Evolutionary conservation across 139 green algal genomes (phyloP).

Genomic region (Chlamydomonas sphaeroides): DNA sequence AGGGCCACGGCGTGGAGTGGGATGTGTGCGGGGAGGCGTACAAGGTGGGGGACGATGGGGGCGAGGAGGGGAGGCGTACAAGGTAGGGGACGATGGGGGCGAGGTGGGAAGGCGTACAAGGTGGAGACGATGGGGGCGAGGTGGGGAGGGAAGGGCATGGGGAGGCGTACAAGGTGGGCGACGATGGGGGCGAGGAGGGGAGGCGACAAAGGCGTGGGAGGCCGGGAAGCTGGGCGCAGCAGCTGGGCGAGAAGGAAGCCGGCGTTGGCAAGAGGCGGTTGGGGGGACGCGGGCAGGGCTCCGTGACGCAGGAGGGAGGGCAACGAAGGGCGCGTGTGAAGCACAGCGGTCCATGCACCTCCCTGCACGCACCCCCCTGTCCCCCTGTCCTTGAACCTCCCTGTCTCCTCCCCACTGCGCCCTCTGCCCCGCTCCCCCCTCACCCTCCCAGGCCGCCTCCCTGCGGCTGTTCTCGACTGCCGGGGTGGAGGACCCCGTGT

Average conservation of each 20-base stretch:
- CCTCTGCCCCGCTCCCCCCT: too few species aligned
- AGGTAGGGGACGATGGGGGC: neutral
- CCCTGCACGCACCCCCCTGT: too few species aligned
- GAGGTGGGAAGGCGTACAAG: constrained; percentile 55
- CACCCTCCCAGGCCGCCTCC: constrained; percentile 1
- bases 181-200: constrained; percentile 16
- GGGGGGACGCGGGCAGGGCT: too few species aligned
- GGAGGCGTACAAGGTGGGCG: constrained; percentile 43
- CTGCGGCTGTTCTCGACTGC: constrained; percentile 45
- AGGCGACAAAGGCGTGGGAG: constrained; percentile 44
- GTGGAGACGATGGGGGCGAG: neutral
- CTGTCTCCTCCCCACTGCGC: too few species aligned
- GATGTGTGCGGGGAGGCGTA: constrained; percentile 63
- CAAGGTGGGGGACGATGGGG: constrained; percentile 3
- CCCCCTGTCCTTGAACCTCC: too few species aligned
- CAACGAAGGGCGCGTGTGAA: too few species aligned
- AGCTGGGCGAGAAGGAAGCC: too few species aligned
- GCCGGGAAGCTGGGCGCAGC: too few species aligned
- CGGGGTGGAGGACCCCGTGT: constrained; percentile 39
- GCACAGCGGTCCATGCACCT: too few species aligned
- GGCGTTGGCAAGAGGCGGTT: too few species aligned
- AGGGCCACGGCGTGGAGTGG: constrained; percentile 48
- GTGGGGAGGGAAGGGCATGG: constrained; percentile 62
- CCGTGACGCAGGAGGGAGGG: too few species aligned
- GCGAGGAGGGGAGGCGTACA: constrained; percentile 54